These are phyloP conservation scores for Leccinellum rugosiceps DNA, from an alignment of 768 basidiomycete species.

Conservation along the genomic window DNA sequence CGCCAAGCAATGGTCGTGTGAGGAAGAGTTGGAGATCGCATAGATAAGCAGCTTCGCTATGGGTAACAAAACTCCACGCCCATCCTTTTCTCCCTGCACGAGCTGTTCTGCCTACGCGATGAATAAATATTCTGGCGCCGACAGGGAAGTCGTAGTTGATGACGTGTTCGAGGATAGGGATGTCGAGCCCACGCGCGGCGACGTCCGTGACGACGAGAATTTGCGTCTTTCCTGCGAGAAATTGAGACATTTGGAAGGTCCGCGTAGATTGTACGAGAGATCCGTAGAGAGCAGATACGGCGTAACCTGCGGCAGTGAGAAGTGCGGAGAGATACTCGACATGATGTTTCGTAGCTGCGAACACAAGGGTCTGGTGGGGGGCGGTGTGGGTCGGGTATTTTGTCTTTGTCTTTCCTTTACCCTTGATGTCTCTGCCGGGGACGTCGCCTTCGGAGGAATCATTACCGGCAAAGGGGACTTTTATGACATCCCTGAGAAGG, in stretches of 20 bases:
- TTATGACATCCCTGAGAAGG: constrained; percentile 84
- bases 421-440: constrained; percentile 37
- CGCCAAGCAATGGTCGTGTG: constrained; percentile 65
- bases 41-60: constrained; percentile 83
- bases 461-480: constrained; percentile 59
- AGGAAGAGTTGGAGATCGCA: constrained; percentile 93
- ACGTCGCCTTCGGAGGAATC: constrained; percentile 19
- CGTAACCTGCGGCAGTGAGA: constrained; percentile 76
- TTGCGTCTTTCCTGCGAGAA: constrained; percentile 74
- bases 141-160: constrained; percentile 98
- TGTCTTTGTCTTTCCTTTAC: constrained; percentile 50
- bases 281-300: constrained; percentile 93
- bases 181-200: constrained; percentile 97
- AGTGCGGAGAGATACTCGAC: constrained; percentile 89
- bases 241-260: constrained; percentile 85
- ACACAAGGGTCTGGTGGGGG: constrained; percentile 90
- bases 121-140: constrained; percentile 89
- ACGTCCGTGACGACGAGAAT: constrained; percentile 97
- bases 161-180: constrained; percentile 93
- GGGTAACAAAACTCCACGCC: constrained; percentile 94
- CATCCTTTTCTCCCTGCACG: constrained; percentile 92
- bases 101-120: constrained; percentile 95
- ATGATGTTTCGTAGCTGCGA: constrained; percentile 97
- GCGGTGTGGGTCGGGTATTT: constrained; percentile 50
- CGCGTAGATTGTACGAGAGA: constrained; percentile 91